These are phyloP conservation scores for Hypoxylon sp. DNA, from an alignment of 2,329 filamentous ascomycete species.

Conservation along the genomic window DNA sequence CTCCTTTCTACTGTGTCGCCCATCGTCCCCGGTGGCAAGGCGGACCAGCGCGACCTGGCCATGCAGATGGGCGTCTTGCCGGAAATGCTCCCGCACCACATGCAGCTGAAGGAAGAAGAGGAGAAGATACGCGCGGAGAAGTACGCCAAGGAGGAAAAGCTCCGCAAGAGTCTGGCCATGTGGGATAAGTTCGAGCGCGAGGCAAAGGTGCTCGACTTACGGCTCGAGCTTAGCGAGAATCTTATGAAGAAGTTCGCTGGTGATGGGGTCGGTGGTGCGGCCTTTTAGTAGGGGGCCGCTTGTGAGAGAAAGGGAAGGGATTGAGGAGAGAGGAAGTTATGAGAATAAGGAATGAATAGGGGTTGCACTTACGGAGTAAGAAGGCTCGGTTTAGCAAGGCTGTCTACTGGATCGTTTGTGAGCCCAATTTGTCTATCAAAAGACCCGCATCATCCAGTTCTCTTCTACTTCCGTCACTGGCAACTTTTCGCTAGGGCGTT, in stretches of 20 bases:
- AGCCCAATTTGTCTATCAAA: neutral
- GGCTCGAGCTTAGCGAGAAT: constrained; percentile 70
- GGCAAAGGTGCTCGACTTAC: constrained; percentile 67
- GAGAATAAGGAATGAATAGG: neutral
- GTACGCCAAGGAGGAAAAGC: constrained; percentile 66
- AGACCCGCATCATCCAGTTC: neutral
- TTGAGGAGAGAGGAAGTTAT: neutral
- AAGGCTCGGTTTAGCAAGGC: neutral
- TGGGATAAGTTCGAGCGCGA: constrained; percentile 71
- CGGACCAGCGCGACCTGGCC: constrained; percentile 64
- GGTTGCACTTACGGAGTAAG: neutral
- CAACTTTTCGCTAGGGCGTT: neutral
- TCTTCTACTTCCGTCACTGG: neutral
- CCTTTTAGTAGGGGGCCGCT: constrained; percentile 59
- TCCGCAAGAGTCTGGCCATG: constrained; percentile 66
- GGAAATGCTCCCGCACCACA: constrained; percentile 68
- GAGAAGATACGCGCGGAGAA: constrained; percentile 70
- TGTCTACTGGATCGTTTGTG: neutral
- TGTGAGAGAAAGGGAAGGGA: neutral
- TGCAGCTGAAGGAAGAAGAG: constrained; percentile 70
- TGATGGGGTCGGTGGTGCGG: constrained; percentile 68
- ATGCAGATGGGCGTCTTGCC: constrained; percentile 64
- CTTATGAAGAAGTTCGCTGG: constrained; percentile 70
- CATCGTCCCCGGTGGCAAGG: constrained; percentile 68
- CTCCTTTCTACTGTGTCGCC: constrained; percentile 67